These are phyloP conservation scores for Candida odintsovae DNA, from an alignment of 805 yeast genomes.

Conservation along the genomic window DNA sequence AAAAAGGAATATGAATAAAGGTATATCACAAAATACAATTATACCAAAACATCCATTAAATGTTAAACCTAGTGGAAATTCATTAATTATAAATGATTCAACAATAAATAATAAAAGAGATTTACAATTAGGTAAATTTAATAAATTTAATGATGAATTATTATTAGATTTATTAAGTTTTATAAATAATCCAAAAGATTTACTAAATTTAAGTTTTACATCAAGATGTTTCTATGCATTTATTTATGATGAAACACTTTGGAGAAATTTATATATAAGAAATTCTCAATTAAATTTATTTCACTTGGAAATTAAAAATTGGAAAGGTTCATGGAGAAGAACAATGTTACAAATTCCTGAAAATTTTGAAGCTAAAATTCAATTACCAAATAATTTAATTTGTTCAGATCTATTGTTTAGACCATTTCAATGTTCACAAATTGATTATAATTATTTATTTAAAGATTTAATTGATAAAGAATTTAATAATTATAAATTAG, in stretches of 20 bases:
- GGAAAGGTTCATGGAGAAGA: conserved; percentile 83
- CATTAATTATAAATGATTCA: conserved; percentile 31
- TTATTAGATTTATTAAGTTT: conserved; percentile 46
- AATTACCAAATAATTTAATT: conserved; percentile 42
- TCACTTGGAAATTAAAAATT: conserved; percentile 30
- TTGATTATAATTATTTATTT: conserved; percentile 50
- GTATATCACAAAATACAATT: conserved; percentile 23
- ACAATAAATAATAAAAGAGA: conserved; percentile 9
- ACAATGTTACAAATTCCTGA: conserved; percentile 41
- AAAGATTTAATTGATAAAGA: conserved; percentile 44
- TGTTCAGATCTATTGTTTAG: conserved; percentile 77
- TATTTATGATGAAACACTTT: conserved; percentile 69
- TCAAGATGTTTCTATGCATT: conserved; percentile 71
- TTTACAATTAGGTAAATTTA: conserved; percentile 47
- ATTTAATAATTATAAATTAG: conserved; percentile 18
- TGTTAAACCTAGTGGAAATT: conserved; percentile 72
- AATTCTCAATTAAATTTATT: conserved; percentile 15
- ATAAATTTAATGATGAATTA: conserved; percentile 56
- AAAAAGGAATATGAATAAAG: conserved; percentile 16
- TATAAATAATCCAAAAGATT: conserved; percentile 40
- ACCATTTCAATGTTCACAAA: conserved; percentile 76
- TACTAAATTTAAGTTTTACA: conserved; percentile 47
- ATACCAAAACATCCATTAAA: conserved; percentile 61
- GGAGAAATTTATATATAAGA: conserved; percentile 58
- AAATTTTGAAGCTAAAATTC: conserved; percentile 37